Evolutionary conservation across 2,329 filamentous ascomycete species (phyloP).

Genomic region (Sclerotinia spermophila): DNA sequence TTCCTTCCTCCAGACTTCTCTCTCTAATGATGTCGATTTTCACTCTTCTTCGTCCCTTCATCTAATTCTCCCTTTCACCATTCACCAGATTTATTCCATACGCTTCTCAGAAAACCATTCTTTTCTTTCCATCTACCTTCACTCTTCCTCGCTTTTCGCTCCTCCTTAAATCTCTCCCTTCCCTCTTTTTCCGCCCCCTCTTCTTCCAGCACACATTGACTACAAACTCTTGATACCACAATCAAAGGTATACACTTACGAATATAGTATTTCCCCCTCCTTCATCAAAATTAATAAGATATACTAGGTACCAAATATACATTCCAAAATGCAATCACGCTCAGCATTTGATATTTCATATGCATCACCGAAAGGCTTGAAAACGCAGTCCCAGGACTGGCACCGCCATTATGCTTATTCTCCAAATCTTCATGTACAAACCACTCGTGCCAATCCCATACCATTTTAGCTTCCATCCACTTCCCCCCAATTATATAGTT

Average conservation of each 20-base stretch:
- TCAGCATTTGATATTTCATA: neutral
- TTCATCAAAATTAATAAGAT: neutral
- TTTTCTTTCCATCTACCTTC: neutral
- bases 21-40: too few species aligned
- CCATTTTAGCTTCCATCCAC: neutral
- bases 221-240: neutral
- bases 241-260: neutral
- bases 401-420: neutral
- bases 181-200: too few species aligned
- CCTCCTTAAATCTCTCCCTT: too few species aligned
- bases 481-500: neutral
- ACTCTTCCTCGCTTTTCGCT: neutral
- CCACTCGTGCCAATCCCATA: neutral
- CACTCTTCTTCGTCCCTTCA: too few species aligned
- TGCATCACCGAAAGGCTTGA: neutral
- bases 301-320: neutral
- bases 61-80: too few species aligned
- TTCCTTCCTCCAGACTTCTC: too few species aligned
- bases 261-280: neutral
- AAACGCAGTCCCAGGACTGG: neutral
- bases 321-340: neutral
- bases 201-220: neutral
- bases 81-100: too few species aligned
- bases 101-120: too few species aligned
- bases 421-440: neutral